These are phyloP conservation scores for Nicotiana benthamiana DNA, from an alignment of 257 asterid genomes.

Conservation along the genomic window DNA sequence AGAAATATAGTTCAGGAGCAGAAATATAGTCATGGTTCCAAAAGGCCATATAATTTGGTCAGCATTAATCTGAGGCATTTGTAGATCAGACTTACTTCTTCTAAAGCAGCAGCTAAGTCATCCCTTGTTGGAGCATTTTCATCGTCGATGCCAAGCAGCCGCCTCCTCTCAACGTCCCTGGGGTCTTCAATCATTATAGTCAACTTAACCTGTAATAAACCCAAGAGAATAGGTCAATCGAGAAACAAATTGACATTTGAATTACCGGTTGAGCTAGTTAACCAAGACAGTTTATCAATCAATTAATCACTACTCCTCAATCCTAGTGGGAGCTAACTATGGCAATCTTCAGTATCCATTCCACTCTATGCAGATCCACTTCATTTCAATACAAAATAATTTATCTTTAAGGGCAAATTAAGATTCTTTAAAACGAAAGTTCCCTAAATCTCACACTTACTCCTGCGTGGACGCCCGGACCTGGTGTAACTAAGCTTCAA, in stretches of 20 bases:
- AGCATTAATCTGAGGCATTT: neutral
- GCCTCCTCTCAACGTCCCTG: slow-evolving; percentile 84
- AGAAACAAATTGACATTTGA: neutral
- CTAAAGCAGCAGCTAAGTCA: slow-evolving; percentile 72
- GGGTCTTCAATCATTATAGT: slow-evolving; percentile 93
- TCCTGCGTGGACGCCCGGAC: neutral
- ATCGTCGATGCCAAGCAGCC: slow-evolving; percentile 90
- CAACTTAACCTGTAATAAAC: slow-evolving; percentile 54
- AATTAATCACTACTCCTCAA: neutral
- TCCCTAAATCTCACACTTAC: neutral
- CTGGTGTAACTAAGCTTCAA: neutral
- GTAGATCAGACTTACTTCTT: slow-evolving; percentile 41
- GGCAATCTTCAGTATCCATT: neutral
- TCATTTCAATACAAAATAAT: neutral
- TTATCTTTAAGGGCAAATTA: neutral
- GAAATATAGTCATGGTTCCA: neutral
- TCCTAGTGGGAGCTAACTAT: neutral
- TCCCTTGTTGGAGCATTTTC: slow-evolving; percentile 93
- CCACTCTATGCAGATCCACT: neutral
- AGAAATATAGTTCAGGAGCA: neutral
- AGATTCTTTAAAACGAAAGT: neutral
- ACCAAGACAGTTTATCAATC: neutral
- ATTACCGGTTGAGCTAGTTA: neutral
- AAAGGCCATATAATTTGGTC: neutral
- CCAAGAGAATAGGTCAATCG: neutral